These are phyloP conservation scores for Clonostachys byssicola DNA, from an alignment of 2,329 filamentous ascomycete genomes.

Conservation along the genomic window DNA sequence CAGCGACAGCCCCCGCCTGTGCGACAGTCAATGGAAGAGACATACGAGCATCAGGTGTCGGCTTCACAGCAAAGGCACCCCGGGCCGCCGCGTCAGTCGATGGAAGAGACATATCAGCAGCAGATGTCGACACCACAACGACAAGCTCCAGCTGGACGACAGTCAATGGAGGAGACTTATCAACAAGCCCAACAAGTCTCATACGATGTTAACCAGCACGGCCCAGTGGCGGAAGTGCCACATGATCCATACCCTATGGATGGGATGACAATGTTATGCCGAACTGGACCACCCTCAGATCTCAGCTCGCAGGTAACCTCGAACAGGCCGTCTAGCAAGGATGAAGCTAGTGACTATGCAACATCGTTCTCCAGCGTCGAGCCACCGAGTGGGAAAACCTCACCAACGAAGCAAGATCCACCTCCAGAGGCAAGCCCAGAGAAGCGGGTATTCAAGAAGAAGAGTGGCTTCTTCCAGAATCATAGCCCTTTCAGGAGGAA, in stretches of 20 bases:
- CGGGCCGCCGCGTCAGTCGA: too few species aligned
- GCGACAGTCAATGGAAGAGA: neutral
- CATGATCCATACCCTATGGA: conserved; percentile 94
- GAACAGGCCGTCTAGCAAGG: conserved; percentile 74
- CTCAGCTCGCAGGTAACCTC: conserved; percentile 45
- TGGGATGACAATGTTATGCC: conserved; percentile 96
- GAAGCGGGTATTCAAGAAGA: conserved; percentile 64
- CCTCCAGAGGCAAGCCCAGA: conserved; percentile 49
- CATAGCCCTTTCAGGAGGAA: conserved; percentile 90
- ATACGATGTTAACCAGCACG: conserved; percentile 49
- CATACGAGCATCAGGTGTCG: too few species aligned
- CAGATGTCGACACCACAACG: neutral
- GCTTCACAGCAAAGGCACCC: too few species aligned
- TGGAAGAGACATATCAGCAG: too few species aligned
- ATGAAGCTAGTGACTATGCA: conserved; percentile 85
- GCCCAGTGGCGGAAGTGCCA: conserved; percentile 65
- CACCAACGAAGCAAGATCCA: conserved; percentile 64
- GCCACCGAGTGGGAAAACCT: conserved; percentile 67
- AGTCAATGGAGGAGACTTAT: conserved; percentile 15
- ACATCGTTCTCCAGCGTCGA: conserved; percentile 88
- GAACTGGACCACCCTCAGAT: conserved; percentile 63
- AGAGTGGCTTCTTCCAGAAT: conserved; percentile 88
- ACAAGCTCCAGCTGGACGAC: conserved; percentile 7
- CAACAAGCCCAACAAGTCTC: conserved; percentile 11
- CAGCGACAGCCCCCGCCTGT: too few species aligned